A percentile compares a stretch with the other conserved stretches of the same genome.
These are phyloP conservation scores for Halteria grandinella DNA, from an alignment of 73 alveolate species.

Conservation along the genomic window DNA sequence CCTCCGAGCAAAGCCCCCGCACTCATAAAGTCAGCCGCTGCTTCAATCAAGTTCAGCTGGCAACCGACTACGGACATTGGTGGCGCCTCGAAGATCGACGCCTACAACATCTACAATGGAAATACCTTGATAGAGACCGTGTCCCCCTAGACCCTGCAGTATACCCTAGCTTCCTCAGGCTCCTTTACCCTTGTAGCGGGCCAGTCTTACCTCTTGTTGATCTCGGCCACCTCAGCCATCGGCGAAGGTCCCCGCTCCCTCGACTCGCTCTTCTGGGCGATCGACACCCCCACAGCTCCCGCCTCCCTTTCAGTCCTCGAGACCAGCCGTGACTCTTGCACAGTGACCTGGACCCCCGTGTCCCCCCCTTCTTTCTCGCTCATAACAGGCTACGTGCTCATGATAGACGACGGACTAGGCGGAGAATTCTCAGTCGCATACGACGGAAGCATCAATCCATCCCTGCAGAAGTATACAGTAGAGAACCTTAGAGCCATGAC, in stretches of 20 bases:
- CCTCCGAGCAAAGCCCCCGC: constrained; percentile 68
- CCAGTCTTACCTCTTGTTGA: constrained; percentile 34
- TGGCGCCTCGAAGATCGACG: constrained; percentile 34
- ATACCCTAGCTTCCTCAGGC: no score
- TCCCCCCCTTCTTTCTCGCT: constrained; percentile 61
- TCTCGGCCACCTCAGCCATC: constrained; percentile 59
- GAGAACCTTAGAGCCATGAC: constrained; percentile 45
- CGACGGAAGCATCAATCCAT: constrained; percentile 56
- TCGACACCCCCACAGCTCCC: constrained; percentile 71
- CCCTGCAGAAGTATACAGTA: constrained; percentile 21
- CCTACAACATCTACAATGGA: constrained; percentile 59
- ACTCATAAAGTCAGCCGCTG: constrained; percentile 40
- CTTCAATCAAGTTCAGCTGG: constrained; percentile 49
- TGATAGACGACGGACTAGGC: constrained; percentile 64
- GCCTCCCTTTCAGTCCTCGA: constrained; percentile 49
- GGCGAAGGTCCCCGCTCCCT: constrained; percentile 76
- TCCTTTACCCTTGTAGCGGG: constrained; percentile 52
- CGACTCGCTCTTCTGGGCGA: constrained; percentile 57
- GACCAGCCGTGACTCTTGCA: constrained; percentile 71
- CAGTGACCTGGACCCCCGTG: constrained; percentile 68
- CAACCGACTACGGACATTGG: constrained; percentile 60
- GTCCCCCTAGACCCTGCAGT: constrained; percentile 12
- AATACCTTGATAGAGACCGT: constrained; percentile 24
- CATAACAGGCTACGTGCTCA: constrained; percentile 65
- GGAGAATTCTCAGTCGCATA: constrained; percentile 49